Conservation (phyloP, 441 rosid genomes). For the Bruguiera hainesii region DNA sequence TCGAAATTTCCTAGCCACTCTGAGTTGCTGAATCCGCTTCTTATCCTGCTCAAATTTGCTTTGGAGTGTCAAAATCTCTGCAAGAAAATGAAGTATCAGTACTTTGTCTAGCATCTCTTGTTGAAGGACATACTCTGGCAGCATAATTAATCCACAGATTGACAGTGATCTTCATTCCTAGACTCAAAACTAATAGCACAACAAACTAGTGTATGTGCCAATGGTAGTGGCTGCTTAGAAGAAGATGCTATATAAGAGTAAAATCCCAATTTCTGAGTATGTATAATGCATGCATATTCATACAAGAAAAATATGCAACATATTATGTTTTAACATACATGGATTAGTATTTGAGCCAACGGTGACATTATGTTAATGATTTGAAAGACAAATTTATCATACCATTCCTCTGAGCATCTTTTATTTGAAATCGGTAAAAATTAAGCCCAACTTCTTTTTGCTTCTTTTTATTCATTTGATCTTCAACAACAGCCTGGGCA, state of each 20-base stretch:
- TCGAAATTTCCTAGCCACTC: constrained; percentile 3
- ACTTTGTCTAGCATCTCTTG: neutral
- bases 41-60: constrained; percentile 31
- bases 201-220: neutral
- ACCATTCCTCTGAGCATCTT: constrained; percentile 83
- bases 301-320: neutral
- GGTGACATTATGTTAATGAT: neutral
- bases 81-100: constrained; percentile 10
- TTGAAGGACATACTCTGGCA: neutral
- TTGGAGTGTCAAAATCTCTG: constrained; percentile 67
- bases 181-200: neutral
- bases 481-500: constrained; percentile 60
- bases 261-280: too few relatives aligned
- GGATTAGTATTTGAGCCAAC: neutral
- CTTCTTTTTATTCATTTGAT: constrained; percentile 66
- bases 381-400: constrained; percentile 19
- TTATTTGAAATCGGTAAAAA: constrained; percentile 89
- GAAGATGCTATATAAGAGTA: too few relatives aligned
- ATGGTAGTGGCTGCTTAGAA: neutral
- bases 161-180: neutral
- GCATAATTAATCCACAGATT: neutral
- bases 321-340: neutral
- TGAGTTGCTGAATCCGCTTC: constrained; percentile 5
- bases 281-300: neutral
- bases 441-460: constrained; percentile 60